Percentiles rank a stretch among this genome's conserved stretches.
Evolutionary conservation across 495 filamentous ascomycete species (phyloP).

Genomic region (Collariella sp.): DNA sequence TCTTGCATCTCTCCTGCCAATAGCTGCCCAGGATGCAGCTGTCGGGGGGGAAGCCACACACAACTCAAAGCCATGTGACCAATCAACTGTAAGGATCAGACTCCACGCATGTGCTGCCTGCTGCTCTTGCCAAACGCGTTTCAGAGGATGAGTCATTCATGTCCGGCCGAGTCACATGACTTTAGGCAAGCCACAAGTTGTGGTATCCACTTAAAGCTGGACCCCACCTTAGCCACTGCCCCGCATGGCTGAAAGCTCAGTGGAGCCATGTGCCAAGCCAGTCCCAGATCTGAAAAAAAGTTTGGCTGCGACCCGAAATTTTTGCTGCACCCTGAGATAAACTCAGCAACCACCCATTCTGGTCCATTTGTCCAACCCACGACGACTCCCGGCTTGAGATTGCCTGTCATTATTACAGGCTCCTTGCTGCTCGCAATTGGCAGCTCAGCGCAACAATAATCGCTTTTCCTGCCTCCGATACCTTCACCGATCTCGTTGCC

Average conservation of each 20-base stretch:
- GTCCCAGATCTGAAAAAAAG: constrained; percentile 10
- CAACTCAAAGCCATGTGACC: no score
- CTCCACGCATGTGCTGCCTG: no score
- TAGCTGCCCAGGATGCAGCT: no score
- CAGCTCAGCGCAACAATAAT: background rate
- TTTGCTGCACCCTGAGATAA: constrained; percentile 13
- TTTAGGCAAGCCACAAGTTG: background rate
- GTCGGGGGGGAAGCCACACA: no score
- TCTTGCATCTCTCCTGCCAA: background rate
- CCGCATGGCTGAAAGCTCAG: background rate
- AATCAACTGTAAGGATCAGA: no score
- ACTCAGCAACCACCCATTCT: background rate
- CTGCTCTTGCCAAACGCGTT: no score
- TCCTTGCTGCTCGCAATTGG: background rate
- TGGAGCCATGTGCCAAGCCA: background rate
- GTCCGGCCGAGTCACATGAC: background rate
- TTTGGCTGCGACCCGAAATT: constrained; percentile 14
- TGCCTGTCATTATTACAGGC: background rate
- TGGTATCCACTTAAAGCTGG: no score
- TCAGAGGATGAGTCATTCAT: background rate
- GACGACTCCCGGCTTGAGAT: background rate
- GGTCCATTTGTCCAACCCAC: background rate
- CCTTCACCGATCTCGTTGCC: no score
- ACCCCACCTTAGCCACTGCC: background rate
- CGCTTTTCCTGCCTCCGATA: background rate